Evolutionary conservation across 352 stramenopile species (phyloP).

Genomic region (Phytophthora macrochlamydospora): DNA sequence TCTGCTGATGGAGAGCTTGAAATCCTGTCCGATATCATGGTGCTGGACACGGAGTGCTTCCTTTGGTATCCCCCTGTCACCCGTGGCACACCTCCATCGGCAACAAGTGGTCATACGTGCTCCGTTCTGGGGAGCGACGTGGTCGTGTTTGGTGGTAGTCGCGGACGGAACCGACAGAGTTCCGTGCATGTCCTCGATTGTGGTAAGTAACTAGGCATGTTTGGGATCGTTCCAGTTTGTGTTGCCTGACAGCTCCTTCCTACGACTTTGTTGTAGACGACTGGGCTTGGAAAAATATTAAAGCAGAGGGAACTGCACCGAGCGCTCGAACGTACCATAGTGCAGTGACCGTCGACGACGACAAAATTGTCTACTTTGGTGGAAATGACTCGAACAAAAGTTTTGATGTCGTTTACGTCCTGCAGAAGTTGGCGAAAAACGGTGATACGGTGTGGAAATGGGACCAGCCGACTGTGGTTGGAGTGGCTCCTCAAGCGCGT

Average conservation of each 20-base stretch:
- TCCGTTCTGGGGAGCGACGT: conserved; percentile 77
- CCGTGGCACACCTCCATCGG: conserved; percentile 61
- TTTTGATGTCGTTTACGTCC: conserved; percentile 93
- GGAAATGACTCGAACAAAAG: conserved; percentile 92
- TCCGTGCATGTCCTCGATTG: conserved; percentile 80
- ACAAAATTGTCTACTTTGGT: conserved; percentile 92
- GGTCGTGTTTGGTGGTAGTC: conserved; percentile 80
- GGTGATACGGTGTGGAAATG: conserved; percentile 72
- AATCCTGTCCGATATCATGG: conserved; percentile 85
- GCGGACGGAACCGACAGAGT: conserved; percentile 73
- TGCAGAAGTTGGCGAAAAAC: conserved; percentile 62
- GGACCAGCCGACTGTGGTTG: conserved; percentile 85
- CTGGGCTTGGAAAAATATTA: conserved; percentile 91
- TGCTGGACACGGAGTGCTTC: conserved; percentile 94
- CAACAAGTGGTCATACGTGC: conserved; percentile 76
- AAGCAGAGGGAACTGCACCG: conserved; percentile 89
- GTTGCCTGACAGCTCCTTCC: conserved; percentile 5
- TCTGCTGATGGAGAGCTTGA: conserved; percentile 65
- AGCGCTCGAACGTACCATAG: conserved; percentile 92
- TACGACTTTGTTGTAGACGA: conserved; percentile 43
- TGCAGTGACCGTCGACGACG: conserved; percentile 58
- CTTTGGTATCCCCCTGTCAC: conserved; percentile 93
- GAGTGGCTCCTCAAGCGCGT: conserved; percentile 69
- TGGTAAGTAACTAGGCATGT: conserved; percentile 31
- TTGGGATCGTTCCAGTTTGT: not conserved